Percentiles rank a stretch among this genome's conserved stretches.
Conservation (phyloP, 352 stramenopile species). For the Globisporangium iwayamae region DNA sequence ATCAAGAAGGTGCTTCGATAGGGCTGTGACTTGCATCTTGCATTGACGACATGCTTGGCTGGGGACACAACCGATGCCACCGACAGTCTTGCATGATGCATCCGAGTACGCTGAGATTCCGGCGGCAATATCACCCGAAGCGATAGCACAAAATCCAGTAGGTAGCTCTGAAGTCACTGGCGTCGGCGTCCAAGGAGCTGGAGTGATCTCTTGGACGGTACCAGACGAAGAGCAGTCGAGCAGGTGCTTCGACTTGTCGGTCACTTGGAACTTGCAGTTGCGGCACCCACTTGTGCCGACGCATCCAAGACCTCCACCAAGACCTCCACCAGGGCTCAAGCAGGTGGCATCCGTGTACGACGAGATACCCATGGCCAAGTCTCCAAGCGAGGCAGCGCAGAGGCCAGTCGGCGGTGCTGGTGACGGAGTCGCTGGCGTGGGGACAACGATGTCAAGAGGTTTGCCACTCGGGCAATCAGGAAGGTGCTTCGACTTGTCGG, state of each 20-base stretch:
- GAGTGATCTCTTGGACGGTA: neutral
- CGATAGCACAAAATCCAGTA: neutral
- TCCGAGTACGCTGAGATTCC: constrained; percentile 8
- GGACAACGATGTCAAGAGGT: no score
- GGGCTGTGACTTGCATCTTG: neutral
- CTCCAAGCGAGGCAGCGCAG: neutral
- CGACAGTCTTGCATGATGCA: neutral
- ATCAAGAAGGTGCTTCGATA: constrained; percentile 5
- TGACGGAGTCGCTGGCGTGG: neutral
- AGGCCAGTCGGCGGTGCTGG: neutral
- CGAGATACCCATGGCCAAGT: neutral
- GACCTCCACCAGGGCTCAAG: neutral
- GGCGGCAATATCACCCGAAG: neutral
- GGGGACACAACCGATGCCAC: neutral
- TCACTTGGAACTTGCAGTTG: neutral
- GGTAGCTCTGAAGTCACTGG: neutral
- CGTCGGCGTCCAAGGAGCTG: neutral
- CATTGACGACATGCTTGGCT: constrained; percentile 5
- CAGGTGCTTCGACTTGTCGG: neutral
- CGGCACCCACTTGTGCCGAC: neutral
- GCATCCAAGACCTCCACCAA: neutral
- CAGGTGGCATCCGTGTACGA: neutral
- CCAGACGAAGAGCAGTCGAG: neutral
- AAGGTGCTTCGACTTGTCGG: no score
- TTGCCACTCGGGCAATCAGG: no score